Conservation (phyloP, 2,329 filamentous ascomycete genomes). For the Uncinocarpus reesii region DNA sequence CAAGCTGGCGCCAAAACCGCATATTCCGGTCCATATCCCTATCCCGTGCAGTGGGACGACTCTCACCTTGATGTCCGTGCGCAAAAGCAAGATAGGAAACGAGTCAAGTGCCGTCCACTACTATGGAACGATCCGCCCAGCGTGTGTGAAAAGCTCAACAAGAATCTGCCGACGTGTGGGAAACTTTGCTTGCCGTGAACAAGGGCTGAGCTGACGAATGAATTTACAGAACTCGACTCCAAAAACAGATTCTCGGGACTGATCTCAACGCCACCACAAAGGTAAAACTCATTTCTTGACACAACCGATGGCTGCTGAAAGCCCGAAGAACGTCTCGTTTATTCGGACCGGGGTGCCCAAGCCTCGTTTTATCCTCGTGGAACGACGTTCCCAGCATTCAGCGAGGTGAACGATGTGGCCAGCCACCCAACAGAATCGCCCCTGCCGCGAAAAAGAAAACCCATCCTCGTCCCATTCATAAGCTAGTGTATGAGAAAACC, state of each 20-base stretch:
- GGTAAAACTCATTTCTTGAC: constrained; percentile 6
- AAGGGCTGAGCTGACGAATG: not conserved
- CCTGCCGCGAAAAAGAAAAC: constrained; percentile 2
- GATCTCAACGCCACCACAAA: constrained; percentile 8
- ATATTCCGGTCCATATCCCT: constrained; percentile 1
- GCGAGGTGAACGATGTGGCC: not conserved
- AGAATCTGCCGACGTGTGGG: not conserved
- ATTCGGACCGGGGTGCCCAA: not conserved
- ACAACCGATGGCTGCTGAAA: constrained; percentile 4
- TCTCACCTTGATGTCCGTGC: constrained; percentile 8
- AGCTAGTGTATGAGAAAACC: not conserved
- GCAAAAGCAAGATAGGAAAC: not conserved
- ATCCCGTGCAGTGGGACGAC: not conserved
- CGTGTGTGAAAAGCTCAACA: not conserved
- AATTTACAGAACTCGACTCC: not conserved
- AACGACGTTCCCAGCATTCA: not conserved
- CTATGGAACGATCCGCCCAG: no score
- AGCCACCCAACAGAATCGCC: not conserved
- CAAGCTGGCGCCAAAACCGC: not conserved
- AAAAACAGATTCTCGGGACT: constrained; percentile 1
- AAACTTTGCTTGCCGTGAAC: no score
- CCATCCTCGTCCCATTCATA: no score
- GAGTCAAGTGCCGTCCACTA: not conserved
- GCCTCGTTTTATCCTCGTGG: constrained; percentile 2
- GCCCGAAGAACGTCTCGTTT: not conserved